Conservation (phyloP, 306 rosid genomes). For the Begonia peltatifolia region DNA sequence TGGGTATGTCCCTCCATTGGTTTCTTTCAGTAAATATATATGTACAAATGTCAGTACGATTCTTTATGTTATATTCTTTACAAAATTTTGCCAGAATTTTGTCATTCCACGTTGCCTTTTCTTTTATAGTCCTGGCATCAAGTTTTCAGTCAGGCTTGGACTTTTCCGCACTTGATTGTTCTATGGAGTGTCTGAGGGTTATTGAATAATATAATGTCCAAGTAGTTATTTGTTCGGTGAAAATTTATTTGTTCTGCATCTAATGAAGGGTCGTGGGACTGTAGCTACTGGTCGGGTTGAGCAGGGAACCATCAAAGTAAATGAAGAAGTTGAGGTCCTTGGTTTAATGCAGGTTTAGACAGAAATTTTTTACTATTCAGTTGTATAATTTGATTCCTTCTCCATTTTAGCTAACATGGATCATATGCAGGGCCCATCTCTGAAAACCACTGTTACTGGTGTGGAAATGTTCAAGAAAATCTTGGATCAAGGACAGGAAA, state of each 20-base stretch:
- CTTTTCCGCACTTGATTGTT: no score
- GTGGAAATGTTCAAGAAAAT: constrained; percentile 99
- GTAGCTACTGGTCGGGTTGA: constrained; percentile 98
- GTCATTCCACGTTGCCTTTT: no score
- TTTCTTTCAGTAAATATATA: no score
- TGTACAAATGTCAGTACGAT: no score
- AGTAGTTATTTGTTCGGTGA: neutral
- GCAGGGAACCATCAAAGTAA: constrained; percentile 81
- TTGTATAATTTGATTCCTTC: neutral
- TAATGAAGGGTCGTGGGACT: constrained; percentile 89
- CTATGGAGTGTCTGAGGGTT: no score
- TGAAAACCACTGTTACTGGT: constrained; percentile 87
- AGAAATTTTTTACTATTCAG: neutral
- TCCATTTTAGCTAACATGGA: neutral
- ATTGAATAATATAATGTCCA: no score
- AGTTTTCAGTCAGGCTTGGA: no score
- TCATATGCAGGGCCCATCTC: constrained; percentile 52
- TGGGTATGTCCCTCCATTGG: no score
- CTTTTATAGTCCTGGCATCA: no score
- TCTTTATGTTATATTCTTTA: no score
- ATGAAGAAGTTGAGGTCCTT: constrained; percentile 91
- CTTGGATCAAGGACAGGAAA: constrained; percentile 90
- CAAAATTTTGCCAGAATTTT: no score
- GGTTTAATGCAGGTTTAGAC: constrained; percentile 61
- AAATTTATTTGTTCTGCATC: constrained; percentile 9